Conservation (phyloP, 2,329 filamentous ascomycete species). For the Fusarium chuoi region DNA sequence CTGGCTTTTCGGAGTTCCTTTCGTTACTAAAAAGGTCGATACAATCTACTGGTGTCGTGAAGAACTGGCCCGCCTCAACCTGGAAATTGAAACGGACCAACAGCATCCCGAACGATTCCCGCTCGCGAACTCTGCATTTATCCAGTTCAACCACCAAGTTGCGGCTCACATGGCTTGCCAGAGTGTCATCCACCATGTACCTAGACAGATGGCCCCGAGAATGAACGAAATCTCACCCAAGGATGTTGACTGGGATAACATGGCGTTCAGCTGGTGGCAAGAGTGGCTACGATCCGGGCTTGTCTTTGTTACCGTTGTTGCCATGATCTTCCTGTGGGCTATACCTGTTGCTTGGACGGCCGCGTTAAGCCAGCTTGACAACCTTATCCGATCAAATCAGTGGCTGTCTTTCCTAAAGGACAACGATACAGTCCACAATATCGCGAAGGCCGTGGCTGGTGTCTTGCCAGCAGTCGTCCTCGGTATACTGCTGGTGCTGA, state of each 20-base stretch:
- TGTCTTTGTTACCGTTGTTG: conserved; percentile 73
- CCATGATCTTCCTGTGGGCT: conserved; percentile 88
- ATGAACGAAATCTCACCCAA: conserved; percentile 93
- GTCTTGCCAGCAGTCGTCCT: conserved; percentile 83
- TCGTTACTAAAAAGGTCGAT: conserved; percentile 90
- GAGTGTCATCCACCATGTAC: conserved; percentile 87
- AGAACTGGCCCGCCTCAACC: conserved; percentile 85
- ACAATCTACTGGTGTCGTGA: conserved; percentile 91
- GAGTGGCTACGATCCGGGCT: conserved; percentile 77
- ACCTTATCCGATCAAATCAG: conserved; percentile 72
- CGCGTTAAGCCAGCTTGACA: conserved; percentile 79
- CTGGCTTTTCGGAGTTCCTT: conserved; percentile 83
- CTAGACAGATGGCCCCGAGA: conserved; percentile 91
- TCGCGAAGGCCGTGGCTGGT: conserved; percentile 78
- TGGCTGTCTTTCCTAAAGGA: conserved; percentile 78
- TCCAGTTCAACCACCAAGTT: conserved; percentile 98
- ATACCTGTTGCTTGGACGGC: conserved; percentile 91
- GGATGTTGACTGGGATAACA: conserved; percentile 96
- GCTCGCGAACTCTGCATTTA: conserved; percentile 94
- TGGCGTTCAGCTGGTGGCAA: conserved; percentile 96
- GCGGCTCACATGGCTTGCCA: conserved; percentile 99
- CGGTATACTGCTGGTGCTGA: conserved; percentile 79
- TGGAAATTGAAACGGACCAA: conserved; percentile 93
- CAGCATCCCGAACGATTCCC: conserved; percentile 86
- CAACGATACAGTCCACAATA: conserved; percentile 67